Percentiles rank a stretch among this genome's conserved stretches.
These are phyloP conservation scores for Cystofilobasidium bisporidii DNA, from an alignment of 768 basidiomycete genomes.

Conservation along the genomic window DNA sequence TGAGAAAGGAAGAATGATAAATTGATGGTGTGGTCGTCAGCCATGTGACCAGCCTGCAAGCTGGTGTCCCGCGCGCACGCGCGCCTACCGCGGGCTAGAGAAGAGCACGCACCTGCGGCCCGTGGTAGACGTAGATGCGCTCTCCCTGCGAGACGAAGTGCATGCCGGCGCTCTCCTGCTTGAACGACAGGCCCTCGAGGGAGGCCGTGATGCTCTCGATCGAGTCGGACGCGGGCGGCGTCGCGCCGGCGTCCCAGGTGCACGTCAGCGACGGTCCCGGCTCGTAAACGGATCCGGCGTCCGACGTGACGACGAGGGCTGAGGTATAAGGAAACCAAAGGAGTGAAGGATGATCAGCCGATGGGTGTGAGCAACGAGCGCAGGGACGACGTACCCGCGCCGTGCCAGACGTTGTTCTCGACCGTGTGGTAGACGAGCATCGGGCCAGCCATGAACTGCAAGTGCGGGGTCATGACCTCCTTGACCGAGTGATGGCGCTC, in stretches of 20 bases:
- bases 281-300: conserved; percentile 32
- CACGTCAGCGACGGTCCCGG: conserved; percentile 31
- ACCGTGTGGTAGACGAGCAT: conserved; percentile 82
- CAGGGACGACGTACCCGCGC: conserved; percentile 35
- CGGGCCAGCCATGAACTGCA: conserved; percentile 26
- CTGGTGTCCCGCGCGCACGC: background rate
- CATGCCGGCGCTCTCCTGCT: background rate
- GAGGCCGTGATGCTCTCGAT: background rate
- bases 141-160: conserved; percentile 2
- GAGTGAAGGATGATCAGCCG: too few species aligned
- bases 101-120: conserved; percentile 29
- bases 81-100: conserved; percentile 11
- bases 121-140: conserved; percentile 23
- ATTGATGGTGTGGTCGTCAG: conserved; percentile 6
- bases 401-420: conserved; percentile 71
- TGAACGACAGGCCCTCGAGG: conserved; percentile 26
- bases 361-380: too few species aligned
- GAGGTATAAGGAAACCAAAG: conserved; percentile 42
- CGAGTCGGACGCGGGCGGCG: conserved; percentile 40
- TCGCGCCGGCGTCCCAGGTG: conserved; percentile 36
- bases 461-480: conserved; percentile 21
- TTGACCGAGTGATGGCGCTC: conserved; percentile 20
- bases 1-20: conserved; percentile 21
- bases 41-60: too few species aligned
- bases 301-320: conserved; percentile 62